Percentiles rank a stretch among this genome's conserved stretches.
phyloP scores from a whole-genome alignment of 257 asterid species.

The Salvia hispanica region DNA sequence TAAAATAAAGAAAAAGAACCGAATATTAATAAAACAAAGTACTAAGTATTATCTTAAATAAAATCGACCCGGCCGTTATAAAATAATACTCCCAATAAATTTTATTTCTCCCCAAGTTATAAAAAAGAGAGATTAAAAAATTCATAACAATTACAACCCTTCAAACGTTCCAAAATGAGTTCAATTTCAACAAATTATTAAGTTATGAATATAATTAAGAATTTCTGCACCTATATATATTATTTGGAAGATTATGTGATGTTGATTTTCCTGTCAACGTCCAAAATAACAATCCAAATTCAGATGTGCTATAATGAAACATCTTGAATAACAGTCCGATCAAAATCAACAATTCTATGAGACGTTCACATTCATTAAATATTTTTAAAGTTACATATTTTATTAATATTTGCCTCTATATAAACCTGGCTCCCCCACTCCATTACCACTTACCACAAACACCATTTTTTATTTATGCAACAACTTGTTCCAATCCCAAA shows the following conservation, averaged over 20 bases:
- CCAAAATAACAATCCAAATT: background rate
- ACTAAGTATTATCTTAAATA: too few species aligned
- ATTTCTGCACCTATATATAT: background rate
- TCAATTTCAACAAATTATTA: background rate
- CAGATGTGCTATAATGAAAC: background rate
- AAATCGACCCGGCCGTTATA: too few species aligned
- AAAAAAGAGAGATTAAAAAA: too few species aligned
- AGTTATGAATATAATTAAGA: background rate
- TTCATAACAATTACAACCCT: too few species aligned
- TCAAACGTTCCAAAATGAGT: too few species aligned
- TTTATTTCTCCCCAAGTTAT: too few species aligned
- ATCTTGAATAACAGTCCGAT: constrained; percentile 15
- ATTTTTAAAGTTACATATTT: background rate
- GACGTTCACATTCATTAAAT: constrained; percentile 26
- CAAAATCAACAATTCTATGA: constrained; percentile 15
- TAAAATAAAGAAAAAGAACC: too few species aligned
- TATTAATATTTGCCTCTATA: background rate
- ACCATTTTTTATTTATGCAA: background rate
- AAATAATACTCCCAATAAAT: too few species aligned
- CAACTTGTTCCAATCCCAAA: background rate
- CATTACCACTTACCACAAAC: background rate
- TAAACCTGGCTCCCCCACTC: constrained; percentile 13
- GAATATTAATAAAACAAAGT: too few species aligned
- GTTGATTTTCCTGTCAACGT: constrained; percentile 1
- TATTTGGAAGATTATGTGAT: background rate